Evolutionary conservation across 177 flowering plant species (phyloP), one percentile per base, ranked within the genome.

Genomic region (Vitis hybrid): DNA sequence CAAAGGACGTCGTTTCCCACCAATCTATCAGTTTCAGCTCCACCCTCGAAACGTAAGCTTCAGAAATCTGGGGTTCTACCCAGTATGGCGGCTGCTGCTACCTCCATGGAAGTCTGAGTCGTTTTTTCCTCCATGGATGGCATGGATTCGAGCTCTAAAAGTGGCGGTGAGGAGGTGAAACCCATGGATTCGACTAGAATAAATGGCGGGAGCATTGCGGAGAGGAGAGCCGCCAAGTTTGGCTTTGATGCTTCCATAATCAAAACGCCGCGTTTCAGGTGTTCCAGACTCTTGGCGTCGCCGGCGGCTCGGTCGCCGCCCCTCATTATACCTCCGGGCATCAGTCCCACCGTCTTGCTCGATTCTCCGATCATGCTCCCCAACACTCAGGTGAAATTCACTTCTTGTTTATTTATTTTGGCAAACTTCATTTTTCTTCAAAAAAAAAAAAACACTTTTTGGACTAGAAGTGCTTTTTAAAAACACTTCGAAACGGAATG

Each of bases 301-400:
- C 87, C 82, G 11, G 73, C 73, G 17, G 78, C 67, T 66, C 74
- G 76, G 26, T 82, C 89, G 1, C 89, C 91, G 1, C 83, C 68
- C 69, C 76, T 92, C 58, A 85, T 88, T 8, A 91, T 91, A 15
- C 93, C 96, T 3, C 75, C 94, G 0, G 96, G 96, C 10, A 87
- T 91, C 18, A 91, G 91, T 72, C 93, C 96, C 6, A 74, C 91
- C 1, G 76, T 87, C 1, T 70, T 92, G 84, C 84, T 89, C 4
- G 93, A 89, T 52, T 92, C 96, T 4, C 96, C 98, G 2, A 75
- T 91, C 59, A 78, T 91, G 86, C 83, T 89, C 23, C 79, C 80
- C 1, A 87, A 91, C 80, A 70, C 89, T 56, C 91, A 81, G 94
- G 96, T 88, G 15, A 68, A 34, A 62, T 23, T 58, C 34, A 2